Percentiles rank a stretch among this genome's conserved stretches.
Evolutionary conservation across 306 rosid species (phyloP).

Genomic region (Spatholobus suberectus): DNA sequence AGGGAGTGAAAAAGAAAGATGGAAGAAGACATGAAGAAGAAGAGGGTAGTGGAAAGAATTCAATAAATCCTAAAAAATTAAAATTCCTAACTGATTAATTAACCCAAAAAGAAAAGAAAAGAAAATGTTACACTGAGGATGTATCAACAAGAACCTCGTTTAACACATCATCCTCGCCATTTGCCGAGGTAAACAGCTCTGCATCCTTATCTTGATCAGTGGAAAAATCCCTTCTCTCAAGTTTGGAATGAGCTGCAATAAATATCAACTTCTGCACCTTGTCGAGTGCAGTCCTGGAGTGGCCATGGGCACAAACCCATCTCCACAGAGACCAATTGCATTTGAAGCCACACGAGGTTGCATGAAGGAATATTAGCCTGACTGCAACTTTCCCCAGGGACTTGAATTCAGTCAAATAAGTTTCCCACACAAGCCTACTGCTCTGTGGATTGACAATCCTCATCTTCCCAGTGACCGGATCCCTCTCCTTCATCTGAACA

Average conservation of each 20-base stretch:
- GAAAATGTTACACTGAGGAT: constrained; percentile 59
- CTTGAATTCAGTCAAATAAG: constrained; percentile 64
- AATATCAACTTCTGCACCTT: constrained; percentile 63
- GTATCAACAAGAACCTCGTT: constrained; percentile 68
- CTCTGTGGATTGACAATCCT: constrained; percentile 68
- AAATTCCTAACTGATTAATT: constrained; percentile 47
- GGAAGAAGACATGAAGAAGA: constrained; percentile 39
- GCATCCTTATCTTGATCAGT: constrained; percentile 59
- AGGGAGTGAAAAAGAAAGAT: constrained; percentile 13
- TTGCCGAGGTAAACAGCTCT: constrained; percentile 52
- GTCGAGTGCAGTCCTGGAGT: constrained; percentile 55
- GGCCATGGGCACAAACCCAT: constrained; percentile 59
- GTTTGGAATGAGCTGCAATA: constrained; percentile 70
- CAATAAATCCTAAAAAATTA: constrained; percentile 66
- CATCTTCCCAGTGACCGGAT: constrained; percentile 62
- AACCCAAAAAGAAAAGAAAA: constrained; percentile 15
- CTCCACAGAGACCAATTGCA: constrained; percentile 62
- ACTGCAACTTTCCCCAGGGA: constrained; percentile 70
- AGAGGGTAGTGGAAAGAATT: constrained; percentile 69
- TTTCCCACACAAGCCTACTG: constrained; percentile 75
- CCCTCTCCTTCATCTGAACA: constrained; percentile 71
- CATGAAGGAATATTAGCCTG: constrained; percentile 73
- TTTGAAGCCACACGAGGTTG: constrained; percentile 68
- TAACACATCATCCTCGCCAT: constrained; percentile 63
- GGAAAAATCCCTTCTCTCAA: constrained; percentile 64